phyloP scores from a whole-genome alignment of 1,284 basidiomycete genomes.

The Xerocomus alliaceus region DNA sequence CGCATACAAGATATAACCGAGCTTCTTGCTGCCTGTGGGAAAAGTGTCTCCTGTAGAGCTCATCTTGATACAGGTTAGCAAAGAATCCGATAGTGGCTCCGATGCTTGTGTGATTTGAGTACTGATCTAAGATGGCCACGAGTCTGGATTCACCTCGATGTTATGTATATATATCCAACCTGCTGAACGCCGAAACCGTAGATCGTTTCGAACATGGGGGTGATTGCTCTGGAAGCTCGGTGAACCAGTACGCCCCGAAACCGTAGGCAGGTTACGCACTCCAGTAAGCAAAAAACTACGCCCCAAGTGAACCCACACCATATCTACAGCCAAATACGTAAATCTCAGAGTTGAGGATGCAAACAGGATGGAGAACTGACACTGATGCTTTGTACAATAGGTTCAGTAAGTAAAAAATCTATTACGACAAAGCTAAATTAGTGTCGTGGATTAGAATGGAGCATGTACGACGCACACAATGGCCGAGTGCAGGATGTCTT shows the following conservation, averaged over 20 bases:
- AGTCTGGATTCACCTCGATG: constrained; percentile 57
- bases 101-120: constrained; percentile 51
- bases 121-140: neutral
- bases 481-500: constrained; percentile 74
- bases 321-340: constrained; percentile 48
- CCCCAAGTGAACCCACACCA: constrained; percentile 86
- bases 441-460: neutral
- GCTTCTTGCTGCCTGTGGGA: constrained; percentile 63
- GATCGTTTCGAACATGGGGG: constrained; percentile 64
- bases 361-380: constrained; percentile 50
- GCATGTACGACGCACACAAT: constrained; percentile 54
- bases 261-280: constrained; percentile 46
- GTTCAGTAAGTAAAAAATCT: constrained; percentile 77
- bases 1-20: constrained; percentile 60
- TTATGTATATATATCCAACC: constrained; percentile 66
- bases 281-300: constrained; percentile 72
- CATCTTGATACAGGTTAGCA: constrained; percentile 69
- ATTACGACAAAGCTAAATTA: neutral
- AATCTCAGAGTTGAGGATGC: constrained; percentile 1
- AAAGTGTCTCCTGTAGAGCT: constrained; percentile 55
- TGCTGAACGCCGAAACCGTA: constrained; percentile 72
- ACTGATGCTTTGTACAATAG: constrained; percentile 76
- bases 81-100: constrained; percentile 66
- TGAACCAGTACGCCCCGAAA: neutral
- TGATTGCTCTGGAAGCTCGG: constrained; percentile 55